phyloP scores from a whole-genome alignment of 148 eudicot species.

The Fagopyrum esculentum region DNA sequence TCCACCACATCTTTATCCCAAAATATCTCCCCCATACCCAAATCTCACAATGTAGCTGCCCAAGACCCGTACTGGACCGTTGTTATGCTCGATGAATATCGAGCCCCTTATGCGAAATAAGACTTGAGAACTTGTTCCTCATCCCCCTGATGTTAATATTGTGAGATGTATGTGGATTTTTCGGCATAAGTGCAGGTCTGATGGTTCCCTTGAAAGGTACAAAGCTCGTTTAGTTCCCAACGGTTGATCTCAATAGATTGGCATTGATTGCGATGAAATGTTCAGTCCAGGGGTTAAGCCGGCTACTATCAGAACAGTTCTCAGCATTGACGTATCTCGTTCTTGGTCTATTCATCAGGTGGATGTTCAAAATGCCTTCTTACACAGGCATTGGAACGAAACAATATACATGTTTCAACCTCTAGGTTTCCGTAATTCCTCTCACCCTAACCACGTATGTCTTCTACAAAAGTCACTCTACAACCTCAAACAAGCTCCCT shows the following conservation, averaged over 20 bases:
- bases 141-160: neutral
- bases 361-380: neutral
- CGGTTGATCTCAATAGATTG: neutral
- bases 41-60: neutral
- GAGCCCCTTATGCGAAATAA: neutral
- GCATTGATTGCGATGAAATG: neutral
- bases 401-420: no score
- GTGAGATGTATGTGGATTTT: no score
- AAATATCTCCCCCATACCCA: neutral
- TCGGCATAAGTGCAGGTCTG: no score
- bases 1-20: neutral
- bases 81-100: neutral
- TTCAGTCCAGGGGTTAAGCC: constrained; percentile 10
- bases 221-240: neutral
- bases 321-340: neutral
- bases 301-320: neutral
- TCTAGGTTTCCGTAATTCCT: no score
- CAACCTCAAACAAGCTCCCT: no score
- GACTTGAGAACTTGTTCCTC: neutral
- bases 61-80: neutral
- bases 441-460: no score
- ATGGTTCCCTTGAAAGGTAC: no score
- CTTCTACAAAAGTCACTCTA: no score
- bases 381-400: no score
- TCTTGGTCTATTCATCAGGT: constrained; percentile 9